Base-by-base conservation (phyloP, 805 yeast species). In the Wickerhamiella kurtzmanii region DNA sequence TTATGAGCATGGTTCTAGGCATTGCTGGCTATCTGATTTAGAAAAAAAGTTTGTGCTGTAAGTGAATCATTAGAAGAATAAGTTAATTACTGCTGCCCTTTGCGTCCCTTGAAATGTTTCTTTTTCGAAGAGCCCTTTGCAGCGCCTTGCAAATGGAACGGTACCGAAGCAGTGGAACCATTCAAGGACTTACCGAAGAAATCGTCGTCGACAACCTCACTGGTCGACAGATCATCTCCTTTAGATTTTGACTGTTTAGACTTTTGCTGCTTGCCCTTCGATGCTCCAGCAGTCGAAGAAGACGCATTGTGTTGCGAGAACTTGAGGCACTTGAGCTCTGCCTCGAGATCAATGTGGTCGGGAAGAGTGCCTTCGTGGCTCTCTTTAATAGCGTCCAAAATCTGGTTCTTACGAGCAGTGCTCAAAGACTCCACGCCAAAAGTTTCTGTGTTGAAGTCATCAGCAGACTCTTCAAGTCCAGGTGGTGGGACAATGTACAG, bases 401-500 rank as follows among this genome's bases (percentile, higher is more conserved):
- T 59, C 66, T 84, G 96, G 47, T 73, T 77, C 59, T 70, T 76
- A 68, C 95, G 80, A 22, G 76, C 70, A 53, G 77, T 85, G 1
- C 94, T 82, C 45, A 87, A 70, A 19, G 74, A 67, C 18, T 73
- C 66, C 49, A 87, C 67, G 0, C 77, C 75, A 63, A 82, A 87
- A 44, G 83, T 63, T n/a, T 78, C 89, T 51, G 70, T 65, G 66
- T 92, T 92, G 67, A 87, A 92, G 50, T 77, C 81, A 57, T 76
- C 79, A 5, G 48, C 42, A 17, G 66, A 70, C 44, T 76, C 80
- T 3, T 68, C 77, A 18, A 72, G 61, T 41, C 68, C 68, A 46
- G 97, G 97, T 37, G 98, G 98, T 15, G 97, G 96, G 53, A 78
- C 80, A 38, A 84, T 80, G 60, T 74, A 88, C 43, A 86, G 68